A percentile compares a stretch with the other conserved stretches of the same genome.
phyloP scores from a whole-genome alignment of 495 filamentous ascomycete genomes.

The Neurospora intermedia region DNA sequence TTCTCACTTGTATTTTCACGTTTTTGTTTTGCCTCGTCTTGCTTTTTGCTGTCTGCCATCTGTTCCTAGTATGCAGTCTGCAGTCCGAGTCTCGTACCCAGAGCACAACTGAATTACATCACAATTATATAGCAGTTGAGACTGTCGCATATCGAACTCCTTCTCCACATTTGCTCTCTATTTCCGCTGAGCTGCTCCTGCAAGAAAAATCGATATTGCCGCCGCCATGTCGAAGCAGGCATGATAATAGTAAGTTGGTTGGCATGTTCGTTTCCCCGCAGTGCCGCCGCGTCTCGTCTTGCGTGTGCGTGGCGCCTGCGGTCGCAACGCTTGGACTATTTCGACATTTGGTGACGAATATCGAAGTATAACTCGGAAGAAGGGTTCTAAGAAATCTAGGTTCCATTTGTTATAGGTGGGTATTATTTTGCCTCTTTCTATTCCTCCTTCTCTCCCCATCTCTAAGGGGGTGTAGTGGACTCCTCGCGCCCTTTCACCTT shows the following conservation, averaged over 20 bases:
- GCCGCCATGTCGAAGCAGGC: not conserved
- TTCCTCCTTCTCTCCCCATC: not conserved
- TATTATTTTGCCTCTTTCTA: not conserved
- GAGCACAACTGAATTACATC: not conserved
- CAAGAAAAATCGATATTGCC: not conserved
- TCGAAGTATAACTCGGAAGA: not conserved
- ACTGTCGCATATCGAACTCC: not conserved
- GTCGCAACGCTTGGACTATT: not conserved
- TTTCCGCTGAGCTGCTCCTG: not conserved
- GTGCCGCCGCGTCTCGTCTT: not conserved
- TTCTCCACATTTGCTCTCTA: not conserved
- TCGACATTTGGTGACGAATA: not conserved
- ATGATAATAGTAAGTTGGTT: not conserved
- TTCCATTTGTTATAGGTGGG: not conserved
- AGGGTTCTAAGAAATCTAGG: not conserved
- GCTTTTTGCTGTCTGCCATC: not conserved
- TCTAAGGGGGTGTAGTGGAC: not conserved
- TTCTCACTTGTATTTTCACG: not conserved
- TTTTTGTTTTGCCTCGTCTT: not conserved
- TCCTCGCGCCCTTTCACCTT: slow-evolving; percentile 17
- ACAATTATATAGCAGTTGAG: not conserved
- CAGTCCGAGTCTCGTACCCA: not conserved
- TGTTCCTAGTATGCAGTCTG: not conserved
- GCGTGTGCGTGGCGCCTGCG: not conserved
- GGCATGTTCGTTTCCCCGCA: not conserved